These are phyloP conservation scores for Primulina tabacum DNA, from an alignment of 257 asterid genomes.

Conservation along the genomic window DNA sequence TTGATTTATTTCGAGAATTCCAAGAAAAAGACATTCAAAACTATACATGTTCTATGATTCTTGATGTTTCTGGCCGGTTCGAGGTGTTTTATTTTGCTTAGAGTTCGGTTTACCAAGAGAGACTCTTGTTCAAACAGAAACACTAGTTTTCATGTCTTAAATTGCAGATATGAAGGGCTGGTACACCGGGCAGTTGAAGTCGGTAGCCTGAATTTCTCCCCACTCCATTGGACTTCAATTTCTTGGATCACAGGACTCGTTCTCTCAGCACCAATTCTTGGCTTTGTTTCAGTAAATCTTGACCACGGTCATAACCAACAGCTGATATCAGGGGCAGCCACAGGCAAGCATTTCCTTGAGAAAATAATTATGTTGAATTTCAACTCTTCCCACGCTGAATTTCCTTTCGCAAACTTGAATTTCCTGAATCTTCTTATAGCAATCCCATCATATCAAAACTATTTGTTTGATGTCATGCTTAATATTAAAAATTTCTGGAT, in stretches of 20 bases:
- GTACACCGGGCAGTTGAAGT: constrained; percentile 45
- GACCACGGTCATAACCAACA: constrained; percentile 65
- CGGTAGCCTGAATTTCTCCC: constrained; percentile 44
- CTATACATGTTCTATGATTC: neutral
- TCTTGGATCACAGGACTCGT: constrained; percentile 77
- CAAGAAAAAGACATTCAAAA: neutral
- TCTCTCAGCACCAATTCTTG: constrained; percentile 67
- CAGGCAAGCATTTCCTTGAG: constrained; percentile 2
- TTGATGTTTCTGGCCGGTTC: neutral
- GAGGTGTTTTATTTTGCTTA: neutral
- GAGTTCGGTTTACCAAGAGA: neutral
- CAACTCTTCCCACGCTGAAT: neutral
- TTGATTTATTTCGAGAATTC: neutral
- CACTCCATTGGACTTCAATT: constrained; percentile 73
- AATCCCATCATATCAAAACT: neutral
- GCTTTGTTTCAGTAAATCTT: constrained; percentile 54
- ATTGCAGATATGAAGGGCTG: constrained; percentile 59
- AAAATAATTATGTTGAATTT: no score
- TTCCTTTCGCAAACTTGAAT: no score
- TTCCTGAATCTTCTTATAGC: neutral
- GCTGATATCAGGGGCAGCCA: constrained; percentile 65
- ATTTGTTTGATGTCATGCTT: neutral
- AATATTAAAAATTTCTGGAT: no score
- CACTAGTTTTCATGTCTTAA: neutral
- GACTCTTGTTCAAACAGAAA: neutral